A percentile compares a stretch with the other conserved stretches of the same genome.
These are phyloP conservation scores for Exophiala mesophila DNA, from an alignment of 2,329 filamentous ascomycete genomes.

Conservation along the genomic window DNA sequence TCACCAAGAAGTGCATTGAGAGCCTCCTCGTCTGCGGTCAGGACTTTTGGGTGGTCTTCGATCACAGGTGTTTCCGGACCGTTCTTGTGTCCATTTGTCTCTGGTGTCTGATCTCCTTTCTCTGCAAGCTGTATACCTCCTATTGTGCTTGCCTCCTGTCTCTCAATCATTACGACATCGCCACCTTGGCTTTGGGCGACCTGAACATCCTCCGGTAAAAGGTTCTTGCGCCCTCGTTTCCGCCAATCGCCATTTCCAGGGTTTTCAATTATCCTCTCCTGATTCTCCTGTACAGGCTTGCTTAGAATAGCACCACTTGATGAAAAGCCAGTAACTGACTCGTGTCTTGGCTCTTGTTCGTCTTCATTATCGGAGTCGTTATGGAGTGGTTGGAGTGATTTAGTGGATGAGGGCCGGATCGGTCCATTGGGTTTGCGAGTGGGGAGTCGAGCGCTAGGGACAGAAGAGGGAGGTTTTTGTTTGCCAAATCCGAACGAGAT, in stretches of 20 bases:
- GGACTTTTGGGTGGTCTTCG: slow-evolving; percentile 13
- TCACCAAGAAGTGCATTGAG: slow-evolving; percentile 63
- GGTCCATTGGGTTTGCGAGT: slow-evolving; percentile 7
- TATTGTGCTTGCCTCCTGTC: slow-evolving; percentile 48
- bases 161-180: slow-evolving; percentile 39
- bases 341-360: slow-evolving; percentile 33
- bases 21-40: slow-evolving; percentile 53
- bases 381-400: slow-evolving; percentile 8
- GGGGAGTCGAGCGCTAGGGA: slow-evolving; percentile 1
- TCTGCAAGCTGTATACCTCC: slow-evolving; percentile 52
- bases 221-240: slow-evolving; percentile 48
- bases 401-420: slow-evolving; percentile 7
- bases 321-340: slow-evolving; percentile 50
- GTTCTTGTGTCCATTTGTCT: slow-evolving; percentile 1
- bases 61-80: neutral
- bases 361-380: slow-evolving; percentile 52
- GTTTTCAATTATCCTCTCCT: slow-evolving; percentile 57
- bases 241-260: slow-evolving; percentile 51
- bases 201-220: slow-evolving; percentile 53
- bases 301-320: slow-evolving; percentile 45
- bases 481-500: slow-evolving; percentile 28
- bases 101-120: slow-evolving; percentile 18
- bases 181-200: slow-evolving; percentile 36
- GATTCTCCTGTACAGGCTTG: slow-evolving; percentile 29
- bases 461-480: slow-evolving; percentile 12